phyloP scores from a whole-genome alignment of 805 yeast species.

The Grigorovia transvaalensis region DNA sequence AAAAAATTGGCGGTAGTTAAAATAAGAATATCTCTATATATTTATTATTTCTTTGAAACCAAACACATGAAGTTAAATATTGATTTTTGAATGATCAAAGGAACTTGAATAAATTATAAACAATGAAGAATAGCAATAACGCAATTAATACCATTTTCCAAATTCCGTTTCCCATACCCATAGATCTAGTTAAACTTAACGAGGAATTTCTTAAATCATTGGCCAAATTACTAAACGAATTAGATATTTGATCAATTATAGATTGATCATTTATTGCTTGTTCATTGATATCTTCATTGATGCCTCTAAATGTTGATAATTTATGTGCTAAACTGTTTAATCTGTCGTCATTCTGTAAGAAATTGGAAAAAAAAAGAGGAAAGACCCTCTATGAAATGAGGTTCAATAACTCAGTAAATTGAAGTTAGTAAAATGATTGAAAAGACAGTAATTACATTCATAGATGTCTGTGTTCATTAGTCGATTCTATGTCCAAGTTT shows the following conservation, averaged over 20 bases:
- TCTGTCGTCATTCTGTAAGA: conserved; percentile 46
- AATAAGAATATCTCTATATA: no score
- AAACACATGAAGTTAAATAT: neutral
- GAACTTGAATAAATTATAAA: conserved; percentile 46
- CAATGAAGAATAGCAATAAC: conserved; percentile 41
- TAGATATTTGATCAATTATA: conserved; percentile 34
- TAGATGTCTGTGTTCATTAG: neutral
- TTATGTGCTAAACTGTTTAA: conserved; percentile 56
- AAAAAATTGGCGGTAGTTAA: no score
- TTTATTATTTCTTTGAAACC: no score
- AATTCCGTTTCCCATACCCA: conserved; percentile 47
- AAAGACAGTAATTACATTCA: no score
- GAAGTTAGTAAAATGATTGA: neutral
- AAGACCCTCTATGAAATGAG: neutral
- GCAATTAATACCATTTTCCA: conserved; percentile 52
- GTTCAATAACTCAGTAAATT: neutral
- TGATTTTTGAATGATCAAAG: conserved; percentile 21
- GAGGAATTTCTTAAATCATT: conserved; percentile 44
- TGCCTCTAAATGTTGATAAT: conserved; percentile 49
- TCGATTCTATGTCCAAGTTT: no score
- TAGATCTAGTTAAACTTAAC: conserved; percentile 41
- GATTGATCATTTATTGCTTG: conserved; percentile 49
- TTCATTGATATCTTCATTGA: conserved; percentile 57
- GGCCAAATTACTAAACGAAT: conserved; percentile 41
- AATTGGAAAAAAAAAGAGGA: neutral